These are phyloP conservation scores for Candida frijolesensis DNA, from an alignment of 1,139 yeast species.

Conservation along the genomic window DNA sequence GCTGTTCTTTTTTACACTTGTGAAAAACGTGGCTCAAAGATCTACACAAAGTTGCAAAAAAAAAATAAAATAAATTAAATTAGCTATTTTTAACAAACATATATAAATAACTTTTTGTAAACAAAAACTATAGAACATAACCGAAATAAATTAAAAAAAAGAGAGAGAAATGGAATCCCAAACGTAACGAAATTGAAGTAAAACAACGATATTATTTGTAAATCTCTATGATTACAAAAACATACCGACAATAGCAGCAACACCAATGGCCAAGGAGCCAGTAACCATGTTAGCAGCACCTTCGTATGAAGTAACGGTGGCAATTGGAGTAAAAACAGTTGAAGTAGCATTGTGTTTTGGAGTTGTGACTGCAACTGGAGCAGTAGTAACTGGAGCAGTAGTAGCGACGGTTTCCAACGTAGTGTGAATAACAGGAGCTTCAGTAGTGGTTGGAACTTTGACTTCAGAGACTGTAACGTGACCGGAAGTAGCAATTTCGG, in stretches of 20 bases:
- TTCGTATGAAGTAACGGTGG: slow-evolving; percentile 9
- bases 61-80: background rate
- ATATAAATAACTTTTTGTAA: background rate
- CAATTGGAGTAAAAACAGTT: slow-evolving; percentile 1
- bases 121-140: slow-evolving; percentile 1
- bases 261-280: slow-evolving; percentile 9
- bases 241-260: slow-evolving; percentile 10
- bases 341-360: slow-evolving; percentile 1
- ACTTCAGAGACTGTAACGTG: slow-evolving; percentile 1
- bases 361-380: background rate
- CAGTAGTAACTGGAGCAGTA: background rate
- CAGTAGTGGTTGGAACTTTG: background rate
- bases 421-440: background rate
- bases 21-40: background rate
- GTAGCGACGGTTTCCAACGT: background rate
- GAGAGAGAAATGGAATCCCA: background rate
- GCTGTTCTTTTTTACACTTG: background rate
- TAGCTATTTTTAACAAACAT: background rate
- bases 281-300: slow-evolving; percentile 8
- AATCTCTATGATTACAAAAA: slow-evolving; percentile 4
- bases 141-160: background rate
- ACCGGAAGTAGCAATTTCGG: slow-evolving; percentile 7
- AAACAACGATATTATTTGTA: background rate
- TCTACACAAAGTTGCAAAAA: background rate
- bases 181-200: background rate